Evolutionary conservation across 192 early-diverging fungal genomes (phyloP), one percentile per base, ranked within the genome.

Genomic region (Coemansia sp.): DNA sequence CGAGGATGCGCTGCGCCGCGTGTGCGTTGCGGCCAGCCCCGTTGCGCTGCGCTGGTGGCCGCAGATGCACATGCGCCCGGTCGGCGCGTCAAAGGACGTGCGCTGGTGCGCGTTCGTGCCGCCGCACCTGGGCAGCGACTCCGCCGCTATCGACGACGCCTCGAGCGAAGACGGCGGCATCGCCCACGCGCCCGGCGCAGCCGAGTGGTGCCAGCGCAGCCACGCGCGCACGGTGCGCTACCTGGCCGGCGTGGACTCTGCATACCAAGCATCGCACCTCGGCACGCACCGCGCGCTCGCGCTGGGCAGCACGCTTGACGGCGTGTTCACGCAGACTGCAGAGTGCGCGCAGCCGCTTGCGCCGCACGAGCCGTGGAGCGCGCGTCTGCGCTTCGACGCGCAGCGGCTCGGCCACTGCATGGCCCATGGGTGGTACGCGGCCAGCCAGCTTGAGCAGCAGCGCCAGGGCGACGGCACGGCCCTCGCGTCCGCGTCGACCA

Each of bases 1-100:
- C 11, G 75, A 78, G 55, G 75, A 78, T n/a, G 64, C 69, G 23
- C 38, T 78, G 49, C 64, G 75, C 8, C 75, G 75, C n/a, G 69
- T 63, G 19, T 78, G 75, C 50, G 35, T 78, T 43, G 54, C 54
- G 14, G 51, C 75, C 4, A 63, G 30, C 29, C 45, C 75, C 1
- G 24, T 56, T 9, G 55, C 75, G 19, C 62, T 78, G 60, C 75
- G 75, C 32, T 78, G 75, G 75, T 78, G 75, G 75, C 14, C 65
- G 29, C 69, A 67, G 54, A 50, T 78, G 69, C 75, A 78, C 12
- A 78, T 78, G 69, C 69, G 75, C 11, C 75, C 75, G 12, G 45
- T 78, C 10, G 75, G 75, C 31, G 65, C 69, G 5, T 64, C 75
- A 8, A 78, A 78, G 58, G 69, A 78, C 46, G 58, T 78, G 18